Evolutionary conservation across 2,329 filamentous ascomycete genomes (phyloP).

Genomic region (Ascosphaera pollenicola): DNA sequence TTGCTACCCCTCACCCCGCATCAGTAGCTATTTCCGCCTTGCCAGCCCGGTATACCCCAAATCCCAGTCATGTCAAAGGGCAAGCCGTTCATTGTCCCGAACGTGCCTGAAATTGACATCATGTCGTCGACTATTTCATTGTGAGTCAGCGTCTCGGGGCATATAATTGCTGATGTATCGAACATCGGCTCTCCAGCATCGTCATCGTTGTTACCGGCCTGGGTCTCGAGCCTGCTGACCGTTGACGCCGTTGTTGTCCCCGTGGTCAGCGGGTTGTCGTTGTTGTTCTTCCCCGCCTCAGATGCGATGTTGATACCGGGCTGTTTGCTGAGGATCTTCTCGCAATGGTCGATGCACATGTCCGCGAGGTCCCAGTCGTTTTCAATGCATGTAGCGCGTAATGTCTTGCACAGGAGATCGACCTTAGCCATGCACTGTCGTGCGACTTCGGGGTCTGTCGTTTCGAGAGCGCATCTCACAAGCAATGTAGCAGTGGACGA

Average conservation of each 20-base stretch:
- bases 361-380: constrained; percentile 34
- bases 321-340: constrained; percentile 21
- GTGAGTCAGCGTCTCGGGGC: constrained; percentile 22
- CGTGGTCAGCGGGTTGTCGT: neutral
- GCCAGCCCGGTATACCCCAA: constrained; percentile 20
- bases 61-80: constrained; percentile 25
- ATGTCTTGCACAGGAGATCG: constrained; percentile 24
- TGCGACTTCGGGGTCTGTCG: constrained; percentile 23
- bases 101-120: constrained; percentile 24
- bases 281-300: neutral
- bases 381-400: constrained; percentile 25
- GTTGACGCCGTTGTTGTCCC: constrained; percentile 1
- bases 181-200: constrained; percentile 3
- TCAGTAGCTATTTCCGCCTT: constrained; percentile 3
- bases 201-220: constrained; percentile 2
- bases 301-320: constrained; percentile 9
- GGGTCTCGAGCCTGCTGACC: constrained; percentile 2
- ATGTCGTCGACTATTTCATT: constrained; percentile 25
- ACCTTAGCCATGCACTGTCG: constrained; percentile 25
- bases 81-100: constrained; percentile 24
- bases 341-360: constrained; percentile 29
- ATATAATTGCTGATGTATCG: constrained; percentile 15
- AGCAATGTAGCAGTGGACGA: constrained; percentile 31
- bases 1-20: too few relatives aligned
- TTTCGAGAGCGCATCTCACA: constrained; percentile 29